Percentiles rank a stretch among this genome's conserved stretches.
Evolutionary conservation across 2,329 filamentous ascomycete species (phyloP).

Genomic region (Paecilomyces niveus): DNA sequence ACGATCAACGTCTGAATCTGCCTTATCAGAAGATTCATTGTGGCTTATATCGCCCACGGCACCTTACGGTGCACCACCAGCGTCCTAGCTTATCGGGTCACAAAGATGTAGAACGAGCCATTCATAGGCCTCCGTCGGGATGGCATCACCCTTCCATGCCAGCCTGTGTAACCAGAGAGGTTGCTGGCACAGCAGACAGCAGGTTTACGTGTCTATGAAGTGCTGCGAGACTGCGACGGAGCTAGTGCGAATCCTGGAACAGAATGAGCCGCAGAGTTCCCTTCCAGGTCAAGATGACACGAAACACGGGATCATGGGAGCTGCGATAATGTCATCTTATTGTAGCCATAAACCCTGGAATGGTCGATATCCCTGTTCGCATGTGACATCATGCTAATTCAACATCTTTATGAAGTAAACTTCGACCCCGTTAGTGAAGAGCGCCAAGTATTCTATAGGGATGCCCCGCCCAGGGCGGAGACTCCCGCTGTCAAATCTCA

Average conservation of each 20-base stretch:
- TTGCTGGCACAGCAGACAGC: not conserved
- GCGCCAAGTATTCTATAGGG: no score
- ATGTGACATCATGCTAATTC: no score
- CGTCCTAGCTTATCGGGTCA: not conserved
- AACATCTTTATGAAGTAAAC: no score
- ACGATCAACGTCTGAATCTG: conserved; percentile 52
- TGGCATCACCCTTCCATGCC: not conserved
- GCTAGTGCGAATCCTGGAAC: not conserved
- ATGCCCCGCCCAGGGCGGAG: no score
- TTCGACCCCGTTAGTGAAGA: no score
- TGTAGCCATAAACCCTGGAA: no score
- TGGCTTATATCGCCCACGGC: not conserved
- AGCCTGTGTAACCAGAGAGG: not conserved
- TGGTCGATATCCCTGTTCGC: no score
- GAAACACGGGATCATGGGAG: no score
- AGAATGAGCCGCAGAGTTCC: not conserved
- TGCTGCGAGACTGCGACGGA: not conserved
- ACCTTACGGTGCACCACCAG: not conserved
- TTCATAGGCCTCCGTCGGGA: not conserved
- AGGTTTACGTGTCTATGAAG: not conserved
- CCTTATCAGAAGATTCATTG: conserved; percentile 32
- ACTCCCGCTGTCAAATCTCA: no score
- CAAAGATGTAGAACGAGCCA: not conserved
- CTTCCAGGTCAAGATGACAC: no score
- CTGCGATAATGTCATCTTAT: no score